Evolutionary conservation across 768 basidiomycete species (phyloP), one percentile per base, ranked within the genome.

Genomic region (Lactarius quietus): DNA sequence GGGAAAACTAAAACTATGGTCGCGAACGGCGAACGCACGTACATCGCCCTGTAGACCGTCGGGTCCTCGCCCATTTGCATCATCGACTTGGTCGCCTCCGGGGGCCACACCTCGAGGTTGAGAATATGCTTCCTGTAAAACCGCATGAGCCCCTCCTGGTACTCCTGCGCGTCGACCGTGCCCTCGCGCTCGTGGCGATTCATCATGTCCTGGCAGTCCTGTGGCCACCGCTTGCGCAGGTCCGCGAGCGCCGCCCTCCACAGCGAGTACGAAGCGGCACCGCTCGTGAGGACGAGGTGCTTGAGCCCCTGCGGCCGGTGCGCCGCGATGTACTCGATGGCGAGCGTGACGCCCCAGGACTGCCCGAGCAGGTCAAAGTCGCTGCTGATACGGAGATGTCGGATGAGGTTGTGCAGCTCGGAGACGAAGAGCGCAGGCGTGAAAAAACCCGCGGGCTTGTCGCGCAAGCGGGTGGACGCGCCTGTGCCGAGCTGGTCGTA

Each of bases 401-500:
- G 36, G 53, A 86, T 67, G 10, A 85, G 72, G 70, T 72, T 73
- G 54, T 69, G 67, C 15, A 85, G 78, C 73, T 86, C 82, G 65
- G 81, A 76, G 67, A 83, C 72, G 75, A 84, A 85, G 6, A 86
- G 76, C 60, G 79, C 71, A 33, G 75, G 71, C 20, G 76, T 82
- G 83, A 83, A 85, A 74, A 86, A 86, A 15, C 48, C 43, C 1
- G 70, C 66, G 36, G 70, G 71, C 68, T 82, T 84, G 66, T 84
- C 81, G 7, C 72, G 80, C 18, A 84, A 74, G 68, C 83, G 83
- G 4, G 83, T 83, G 17, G 84, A 86, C 35, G 74, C 72, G n/a
- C 83, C 84, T 58, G 73, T 78, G 8, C 84, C 84, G 53, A 86
- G 60, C 69, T 86, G 84, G 70, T 84, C 82, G 59, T 33, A 55